A percentile compares a stretch with the other conserved stretches of the same genome.
Conservation (phyloP, 139 green algal genomes). For the Dunaliella primolecta region DNA sequence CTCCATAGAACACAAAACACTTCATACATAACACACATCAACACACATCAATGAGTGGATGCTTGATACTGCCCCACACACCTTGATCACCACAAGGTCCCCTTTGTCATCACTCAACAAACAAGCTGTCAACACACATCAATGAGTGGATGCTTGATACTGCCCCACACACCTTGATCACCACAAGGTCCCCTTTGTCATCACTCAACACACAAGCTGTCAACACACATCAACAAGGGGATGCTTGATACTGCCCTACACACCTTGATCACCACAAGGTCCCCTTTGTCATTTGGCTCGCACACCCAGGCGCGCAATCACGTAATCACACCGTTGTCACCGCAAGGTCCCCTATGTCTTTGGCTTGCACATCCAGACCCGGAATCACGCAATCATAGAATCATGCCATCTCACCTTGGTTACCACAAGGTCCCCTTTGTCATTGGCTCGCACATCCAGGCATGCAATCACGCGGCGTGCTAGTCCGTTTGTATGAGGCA, state of each 20-base stretch:
- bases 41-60: too few species aligned
- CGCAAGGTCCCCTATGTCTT: conserved; percentile 94
- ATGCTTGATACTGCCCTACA: too few species aligned
- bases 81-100: conserved; percentile 94
- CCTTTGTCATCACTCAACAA: conserved; percentile 91
- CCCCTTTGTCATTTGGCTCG: conserved; percentile 52
- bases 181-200: conserved; percentile 92
- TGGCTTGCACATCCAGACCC: conserved; percentile 94
- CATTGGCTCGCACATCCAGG: conserved; percentile 95
- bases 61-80: too few species aligned
- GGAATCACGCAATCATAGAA: conserved; percentile 98
- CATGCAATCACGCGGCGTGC: conserved; percentile 96
- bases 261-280: conserved; percentile 66
- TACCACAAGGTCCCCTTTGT: conserved; percentile 92
- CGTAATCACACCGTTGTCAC: conserved; percentile 90
- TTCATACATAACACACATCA: too few species aligned
- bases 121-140: too few species aligned
- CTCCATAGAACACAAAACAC: too few species aligned
- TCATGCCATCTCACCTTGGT: too few species aligned
- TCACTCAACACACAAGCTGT: conserved; percentile 92
- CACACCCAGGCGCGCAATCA: conserved; percentile 98
- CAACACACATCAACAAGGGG: too few species aligned
- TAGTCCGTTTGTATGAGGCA: conserved; percentile 48
- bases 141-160: too few species aligned
- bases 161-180: conserved; percentile 82